phyloP scores from a whole-genome alignment of 192 early-diverging fungal species.

The Obelidium mucronatum region DNA sequence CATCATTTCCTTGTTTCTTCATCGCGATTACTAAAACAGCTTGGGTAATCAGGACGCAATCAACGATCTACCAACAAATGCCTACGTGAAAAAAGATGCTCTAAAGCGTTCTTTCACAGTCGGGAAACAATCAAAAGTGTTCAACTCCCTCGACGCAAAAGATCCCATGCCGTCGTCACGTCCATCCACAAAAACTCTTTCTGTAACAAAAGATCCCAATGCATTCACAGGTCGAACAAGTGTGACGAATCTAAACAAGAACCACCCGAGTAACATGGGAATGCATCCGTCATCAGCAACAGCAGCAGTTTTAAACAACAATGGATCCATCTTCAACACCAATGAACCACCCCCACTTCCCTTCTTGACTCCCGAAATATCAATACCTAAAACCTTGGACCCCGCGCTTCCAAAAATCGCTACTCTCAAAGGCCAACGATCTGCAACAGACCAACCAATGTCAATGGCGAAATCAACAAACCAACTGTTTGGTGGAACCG shows the following conservation, averaged over 20 bases:
- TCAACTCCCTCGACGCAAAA: constrained; percentile 17
- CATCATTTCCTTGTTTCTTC: neutral
- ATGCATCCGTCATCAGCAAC: neutral
- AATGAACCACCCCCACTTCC: neutral
- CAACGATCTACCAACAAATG: neutral
- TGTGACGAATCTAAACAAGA: constrained; percentile 24
- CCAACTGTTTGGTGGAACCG: neutral
- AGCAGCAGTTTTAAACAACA: neutral
- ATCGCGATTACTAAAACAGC: too few relatives aligned
- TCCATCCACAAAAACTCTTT: neutral
- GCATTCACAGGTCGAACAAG: constrained; percentile 13
- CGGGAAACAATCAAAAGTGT: neutral
- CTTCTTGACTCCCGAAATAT: neutral
- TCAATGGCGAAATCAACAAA: neutral
- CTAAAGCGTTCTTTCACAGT: neutral
- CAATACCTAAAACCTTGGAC: neutral
- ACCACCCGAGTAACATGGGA: neutral
- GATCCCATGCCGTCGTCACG: neutral
- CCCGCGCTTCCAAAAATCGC: neutral
- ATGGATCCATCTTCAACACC: neutral
- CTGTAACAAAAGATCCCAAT: neutral
- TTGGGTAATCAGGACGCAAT: too few relatives aligned
- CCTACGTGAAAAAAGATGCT: neutral
- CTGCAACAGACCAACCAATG: constrained; percentile 12
- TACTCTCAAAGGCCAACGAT: neutral